Evolutionary conservation across 75 land plant genomes (phyloP), one percentile per base, ranked within the genome.

Genomic region (Adiantum capillusveneris): DNA sequence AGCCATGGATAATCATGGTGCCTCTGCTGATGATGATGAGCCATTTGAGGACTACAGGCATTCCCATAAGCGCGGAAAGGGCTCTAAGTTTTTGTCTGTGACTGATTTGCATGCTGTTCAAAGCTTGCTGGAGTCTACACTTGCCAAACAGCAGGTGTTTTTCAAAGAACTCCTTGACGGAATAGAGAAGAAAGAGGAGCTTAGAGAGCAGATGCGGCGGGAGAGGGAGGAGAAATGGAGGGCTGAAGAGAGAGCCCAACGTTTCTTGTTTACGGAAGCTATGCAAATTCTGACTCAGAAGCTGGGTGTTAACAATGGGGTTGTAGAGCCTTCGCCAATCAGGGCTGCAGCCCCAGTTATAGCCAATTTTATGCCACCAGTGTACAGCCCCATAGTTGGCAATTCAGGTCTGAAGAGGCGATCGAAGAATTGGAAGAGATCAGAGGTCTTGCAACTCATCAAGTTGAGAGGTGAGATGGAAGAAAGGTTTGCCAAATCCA

Each of bases 161-260:
- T 62, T 66, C 34, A 61, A 31, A 31, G 69, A 61, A 11, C 30
- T 66, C 19, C 22, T 66, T 24, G 69, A 77, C 18, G 30, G 69
- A 17, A 63, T 77, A 60, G 78, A 77, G 71, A 31, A 66, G 44
- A 74, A 74, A 29, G 70, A 76, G 48, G 67, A 73, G 65, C 9
- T 53, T 1, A 36, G 79, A 51, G 80, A 77, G 62, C 78, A 67
- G 41, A 56, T 73, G 42, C 52, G 80, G 48, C 72, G 56, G 50
- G 80, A 77, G 62, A 74, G 68, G 44, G 80, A 77, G 57, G 80
- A 77, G 7, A 77, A 63, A 34, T 77, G 80, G 80, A 68, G 80
- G 37, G 72, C 72, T 0, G 80, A 77, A 53, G 80, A 77, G 45
- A 56, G 67, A 24, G 79, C 79, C 2, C 80, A 74, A 26, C 60